Base-by-base conservation (phyloP, 2,329 filamentous ascomycete genomes). In the Aurifilum marmelostoma region DNA sequence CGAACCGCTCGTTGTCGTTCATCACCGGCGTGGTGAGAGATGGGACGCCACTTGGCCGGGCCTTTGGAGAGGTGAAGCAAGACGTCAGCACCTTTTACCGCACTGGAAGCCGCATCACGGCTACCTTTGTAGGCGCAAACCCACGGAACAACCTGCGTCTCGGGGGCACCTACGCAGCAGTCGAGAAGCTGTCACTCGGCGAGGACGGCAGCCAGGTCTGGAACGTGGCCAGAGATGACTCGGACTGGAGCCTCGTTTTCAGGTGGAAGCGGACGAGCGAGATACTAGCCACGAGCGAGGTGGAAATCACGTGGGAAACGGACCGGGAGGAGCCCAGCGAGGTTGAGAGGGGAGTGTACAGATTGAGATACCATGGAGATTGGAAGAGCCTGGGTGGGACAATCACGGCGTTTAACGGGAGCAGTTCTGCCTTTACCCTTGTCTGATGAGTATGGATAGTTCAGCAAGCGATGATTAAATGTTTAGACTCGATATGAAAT, bases 121-220 rank as follows among this genome's bases (percentile, higher is more conserved):
- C 86, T 0, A 89, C 84, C 0, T 97, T 97, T 78, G 87, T 95
- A 2, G 95, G 91, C 21, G 94, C 94, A 0, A 97, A 97, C 75
- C 95, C 95, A 21, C 87, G 95, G 39, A 97, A 97, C 78, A 92
- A 97, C 72, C 87, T 97, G 39, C 87, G 89, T 1, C 87, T 93
- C 1, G 94, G 92, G 75, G 85, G 84, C 2, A 97, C 93, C 0
- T 97, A 89, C 78, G 90, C 90, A 0, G 88, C 91, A 0, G 86
- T 97, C 0, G 94, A 97, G 81, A 83, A 83, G 75, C 83, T 87
- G 62, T 77, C 84, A 43, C 72, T 74, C 52, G 75, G 76, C 37
- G 81, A 76, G 18, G 75, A 74, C 2, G 63, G 47, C 14, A 32
- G 29, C 2, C 69, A 72, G 29, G 67, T 65, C 0, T 97, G 95